Conservation (phyloP, 139 green algal species). For the Chlorella sorokiniana region DNA sequence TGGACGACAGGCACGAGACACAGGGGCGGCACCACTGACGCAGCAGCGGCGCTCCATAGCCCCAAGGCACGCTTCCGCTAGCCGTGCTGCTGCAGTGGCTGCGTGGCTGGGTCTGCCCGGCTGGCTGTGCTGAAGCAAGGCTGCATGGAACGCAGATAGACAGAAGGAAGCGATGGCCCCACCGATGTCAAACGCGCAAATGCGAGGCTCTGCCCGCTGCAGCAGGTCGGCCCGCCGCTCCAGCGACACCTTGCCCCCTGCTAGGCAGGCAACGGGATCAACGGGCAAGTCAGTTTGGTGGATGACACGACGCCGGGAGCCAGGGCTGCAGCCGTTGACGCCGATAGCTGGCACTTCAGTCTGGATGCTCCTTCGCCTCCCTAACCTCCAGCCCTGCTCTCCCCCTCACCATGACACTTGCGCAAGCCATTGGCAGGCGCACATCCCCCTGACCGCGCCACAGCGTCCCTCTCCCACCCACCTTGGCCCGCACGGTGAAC, state of each 20-base stretch:
- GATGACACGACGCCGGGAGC: not conserved
- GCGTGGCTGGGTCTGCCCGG: too few relatives aligned
- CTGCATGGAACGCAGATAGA: too few relatives aligned
- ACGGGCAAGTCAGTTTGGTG: not conserved
- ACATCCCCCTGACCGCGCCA: not conserved
- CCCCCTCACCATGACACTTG: too few relatives aligned
- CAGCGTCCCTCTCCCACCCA: not conserved
- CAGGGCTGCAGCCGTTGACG: not conserved
- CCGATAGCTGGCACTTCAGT: too few relatives aligned
- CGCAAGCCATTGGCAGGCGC: not conserved
- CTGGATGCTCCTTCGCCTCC: too few relatives aligned
- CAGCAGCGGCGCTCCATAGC: not conserved
- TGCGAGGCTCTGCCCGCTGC: conserved; percentile 78
- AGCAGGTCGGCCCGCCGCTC: conserved; percentile 78
- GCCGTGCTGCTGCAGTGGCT: not conserved
- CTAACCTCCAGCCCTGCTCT: too few relatives aligned
- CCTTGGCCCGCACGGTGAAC: conserved; percentile 80
- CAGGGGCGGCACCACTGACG: not conserved
- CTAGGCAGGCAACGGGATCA: not conserved
- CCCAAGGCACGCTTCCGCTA: not conserved
- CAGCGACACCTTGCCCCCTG: conserved; percentile 67
- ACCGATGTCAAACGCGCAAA: conserved; percentile 97
- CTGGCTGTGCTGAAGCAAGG: too few relatives aligned
- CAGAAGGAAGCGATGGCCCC: too few relatives aligned
- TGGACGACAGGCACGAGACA: too few relatives aligned